Conservation (phyloP, 352 stramenopile genomes). For the Phytophthora hybrid region DNA sequence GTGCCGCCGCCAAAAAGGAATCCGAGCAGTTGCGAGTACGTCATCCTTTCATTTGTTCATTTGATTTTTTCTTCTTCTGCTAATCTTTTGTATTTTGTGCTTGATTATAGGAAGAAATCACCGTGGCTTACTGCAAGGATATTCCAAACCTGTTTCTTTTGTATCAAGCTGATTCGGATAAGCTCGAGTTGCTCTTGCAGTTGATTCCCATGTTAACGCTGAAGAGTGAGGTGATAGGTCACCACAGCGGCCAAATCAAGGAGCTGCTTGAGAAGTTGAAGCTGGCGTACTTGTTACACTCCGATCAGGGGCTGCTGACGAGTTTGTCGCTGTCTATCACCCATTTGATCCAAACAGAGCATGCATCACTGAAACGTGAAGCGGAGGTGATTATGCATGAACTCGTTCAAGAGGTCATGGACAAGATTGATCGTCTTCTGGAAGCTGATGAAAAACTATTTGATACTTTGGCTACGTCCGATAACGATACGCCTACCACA, state of each 20-base stretch:
- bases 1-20: slow-evolving; percentile 57
- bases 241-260: slow-evolving; percentile 76
- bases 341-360: slow-evolving; percentile 74
- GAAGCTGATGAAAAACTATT: slow-evolving; percentile 62
- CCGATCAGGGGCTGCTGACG: slow-evolving; percentile 75
- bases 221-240: slow-evolving; percentile 66
- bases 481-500: slow-evolving; percentile 26
- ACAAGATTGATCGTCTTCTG: slow-evolving; percentile 64
- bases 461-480: slow-evolving; percentile 20
- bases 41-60: neutral
- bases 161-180: slow-evolving; percentile 85
- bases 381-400: slow-evolving; percentile 80
- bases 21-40: slow-evolving; percentile 58
- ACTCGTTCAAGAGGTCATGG: slow-evolving; percentile 71
- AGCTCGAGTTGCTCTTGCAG: slow-evolving; percentile 77
- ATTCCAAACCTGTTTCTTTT: slow-evolving; percentile 77
- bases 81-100: neutral
- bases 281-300: slow-evolving; percentile 71
- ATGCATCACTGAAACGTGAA: slow-evolving; percentile 84
- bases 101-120: slow-evolving; percentile 72
- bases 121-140: slow-evolving; percentile 82
- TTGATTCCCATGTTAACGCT: slow-evolving; percentile 79
- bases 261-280: slow-evolving; percentile 82
- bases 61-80: neutral
- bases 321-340: slow-evolving; percentile 72